Base-by-base conservation (phyloP, 805 yeast genomes). In the Candida mattraensis region DNA sequence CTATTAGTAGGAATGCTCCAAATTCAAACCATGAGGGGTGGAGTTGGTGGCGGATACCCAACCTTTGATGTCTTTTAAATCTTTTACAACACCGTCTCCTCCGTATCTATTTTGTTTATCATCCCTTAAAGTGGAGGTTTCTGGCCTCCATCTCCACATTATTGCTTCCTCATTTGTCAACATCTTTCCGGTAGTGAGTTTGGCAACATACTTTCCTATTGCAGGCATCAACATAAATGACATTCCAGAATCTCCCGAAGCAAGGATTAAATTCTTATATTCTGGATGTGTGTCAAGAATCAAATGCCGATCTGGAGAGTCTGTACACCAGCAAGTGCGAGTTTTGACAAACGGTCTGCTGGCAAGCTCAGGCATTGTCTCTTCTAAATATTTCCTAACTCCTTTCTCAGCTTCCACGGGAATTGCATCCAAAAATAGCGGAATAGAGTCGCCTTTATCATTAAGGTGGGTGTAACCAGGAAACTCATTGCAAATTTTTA, bases 351-450 rank as follows among this genome's bases (percentile, higher is more conserved):
- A 39, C 2, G 30, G 35, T n/a, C 41, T 23, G n/a, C 58, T 37
- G 2, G 56, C 57, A 14, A 69, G 46, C 2, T 64, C 64, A 2
- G 75, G 74, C 5, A 69, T 26, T 7, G 56, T 50, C 28, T 47
- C 40, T 9, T 30, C 34, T 19, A 70, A 40, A 3, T 62, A 37
- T 3, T 25, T 29, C 22, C 47, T 38, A 18, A 42, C 32, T 7
- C 40, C 33, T 1, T 12, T 22, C 18, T 21, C 42, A 18, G 56
- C 53, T 3, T 58, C 64, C 13, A 56, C 50, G 1, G 23, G 33
- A 16, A 67, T 55, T 1, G 67, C 64, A 35, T 66, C 64, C 0
- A 30, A 15, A n/a, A 54, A 56, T 39, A 66, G 49, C 3, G 49
- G 47, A 34, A 51, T 18, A 6, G 48, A 45, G 3, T 40, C 30